Base-by-base conservation (phyloP, 192 early-diverging fungal species). In the Mortierella alpina region DNA sequence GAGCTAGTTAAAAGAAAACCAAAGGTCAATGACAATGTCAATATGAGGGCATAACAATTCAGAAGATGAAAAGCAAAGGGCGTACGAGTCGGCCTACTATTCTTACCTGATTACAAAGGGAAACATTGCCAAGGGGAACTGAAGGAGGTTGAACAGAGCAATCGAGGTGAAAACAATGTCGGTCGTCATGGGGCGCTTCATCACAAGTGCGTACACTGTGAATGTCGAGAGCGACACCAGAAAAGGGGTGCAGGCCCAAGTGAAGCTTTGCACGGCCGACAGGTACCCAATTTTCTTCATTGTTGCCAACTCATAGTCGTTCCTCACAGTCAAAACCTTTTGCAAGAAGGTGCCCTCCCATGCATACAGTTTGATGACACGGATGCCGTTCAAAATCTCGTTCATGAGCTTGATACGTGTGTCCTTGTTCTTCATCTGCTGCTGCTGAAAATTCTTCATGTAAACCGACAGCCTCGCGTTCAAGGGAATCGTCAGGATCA, bases 291-390 rank as follows among this genome's bases (percentile, higher is more conserved):
- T 91, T 58, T 88, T 92, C 70, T 88, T 90, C 52, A 99, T 83
- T 20, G 91, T 93, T 42, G 65, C 80, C 65, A 99, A 83, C 84
- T 97, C 96, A 20, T 89, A 59, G 55, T 93, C 90, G 73, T 91
- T 88, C 50, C 96, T 88, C 49, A 96, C 89, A 2, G 75, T 83
- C 52, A 76, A 63, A 50, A 94, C 88, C 74, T 87, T 90, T 73
- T 94, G 83, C 62, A 93, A 74, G 68, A 97, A 97, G 31, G 93
- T 86, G 0, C 82, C 81, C 78, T 96, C 96, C 95, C 95, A 98
- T 31, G 97, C 96, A 74, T 97, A 99, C 41, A 99, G 85, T 75
- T 97, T 99, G 86, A 99, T 97, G 18, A 99, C 94, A 68, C 93
- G 94, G 69, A 97, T 96, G 47, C 95, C 97, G 59, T 92, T 93